phyloP scores from a whole-genome alignment of 768 basidiomycete genomes.

The Hericium rajendrae region DNA sequence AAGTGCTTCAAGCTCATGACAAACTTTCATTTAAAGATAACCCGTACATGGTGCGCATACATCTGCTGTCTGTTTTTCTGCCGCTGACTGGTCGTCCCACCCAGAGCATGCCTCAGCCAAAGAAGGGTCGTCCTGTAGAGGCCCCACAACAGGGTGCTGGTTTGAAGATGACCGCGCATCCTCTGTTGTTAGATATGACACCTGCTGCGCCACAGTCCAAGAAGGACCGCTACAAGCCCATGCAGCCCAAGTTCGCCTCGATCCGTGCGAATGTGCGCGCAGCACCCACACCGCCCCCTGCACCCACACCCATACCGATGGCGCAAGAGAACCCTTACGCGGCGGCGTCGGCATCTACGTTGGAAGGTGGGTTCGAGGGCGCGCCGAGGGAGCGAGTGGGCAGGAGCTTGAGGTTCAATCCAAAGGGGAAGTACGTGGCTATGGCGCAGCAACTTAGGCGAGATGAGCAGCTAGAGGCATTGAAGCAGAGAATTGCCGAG shows the following conservation, averaged over 20 bases:
- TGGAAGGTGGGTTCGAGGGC: conserved; percentile 61
- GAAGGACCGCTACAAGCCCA: conserved; percentile 92
- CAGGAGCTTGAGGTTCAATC: conserved; percentile 75
- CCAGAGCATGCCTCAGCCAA: conserved; percentile 47
- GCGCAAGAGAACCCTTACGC: conserved; percentile 72
- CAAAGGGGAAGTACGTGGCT: conserved; percentile 85
- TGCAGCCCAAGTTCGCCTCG: conserved; percentile 98
- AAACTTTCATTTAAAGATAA: conserved; percentile 71
- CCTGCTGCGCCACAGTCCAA: conserved; percentile 55
- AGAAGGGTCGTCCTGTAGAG: conserved; percentile 43
- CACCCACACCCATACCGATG: conserved; percentile 25
- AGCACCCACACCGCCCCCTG: conserved; percentile 49
- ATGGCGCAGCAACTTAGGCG: conserved; percentile 63
- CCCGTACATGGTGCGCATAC: conserved; percentile 68
- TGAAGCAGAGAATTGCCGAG: conserved; percentile 91
- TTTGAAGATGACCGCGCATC: conserved; percentile 86
- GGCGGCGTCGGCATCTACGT: conserved; percentile 30
- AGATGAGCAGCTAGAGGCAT: conserved; percentile 74
- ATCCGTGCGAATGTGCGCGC: conserved; percentile 87
- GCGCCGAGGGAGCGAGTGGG: conserved; percentile 62
- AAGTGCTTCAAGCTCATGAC: conserved; percentile 75
- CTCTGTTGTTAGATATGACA: conserved; percentile 65
- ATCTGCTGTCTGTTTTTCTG: neutral
- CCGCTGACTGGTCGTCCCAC: neutral
- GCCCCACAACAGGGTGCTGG: conserved; percentile 72